Conservation (phyloP, 345 rosid genomes). For the Heritiera littoralis region DNA sequence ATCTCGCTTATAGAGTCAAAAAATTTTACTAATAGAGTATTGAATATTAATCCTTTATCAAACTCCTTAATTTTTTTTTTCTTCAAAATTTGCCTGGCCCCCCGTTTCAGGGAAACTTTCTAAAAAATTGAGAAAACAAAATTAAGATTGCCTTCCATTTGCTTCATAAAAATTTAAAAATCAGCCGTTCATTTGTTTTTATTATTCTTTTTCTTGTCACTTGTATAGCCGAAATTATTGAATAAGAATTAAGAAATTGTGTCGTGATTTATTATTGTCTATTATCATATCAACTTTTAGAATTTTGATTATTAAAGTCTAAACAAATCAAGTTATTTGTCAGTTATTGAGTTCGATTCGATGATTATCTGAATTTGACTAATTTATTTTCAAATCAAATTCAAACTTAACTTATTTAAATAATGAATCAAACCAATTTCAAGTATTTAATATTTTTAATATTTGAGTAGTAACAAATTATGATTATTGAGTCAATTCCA, state of each 20-base stretch:
- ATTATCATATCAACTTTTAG: background rate
- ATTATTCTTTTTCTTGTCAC: background rate
- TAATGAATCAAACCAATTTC: too few relatives aligned
- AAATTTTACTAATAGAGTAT: too few relatives aligned
- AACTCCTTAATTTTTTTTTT: background rate
- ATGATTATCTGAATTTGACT: too few relatives aligned
- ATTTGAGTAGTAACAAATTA: too few relatives aligned
- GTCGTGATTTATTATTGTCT: background rate
- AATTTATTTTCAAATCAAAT: too few relatives aligned
- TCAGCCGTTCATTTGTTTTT: background rate
- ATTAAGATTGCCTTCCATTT: background rate
- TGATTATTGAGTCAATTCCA: too few relatives aligned
- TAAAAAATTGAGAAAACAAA: background rate
- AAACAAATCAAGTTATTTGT: too few relatives aligned
- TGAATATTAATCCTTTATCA: background rate
- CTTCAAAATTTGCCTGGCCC: background rate
- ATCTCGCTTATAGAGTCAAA: too few relatives aligned
- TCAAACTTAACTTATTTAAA: too few relatives aligned
- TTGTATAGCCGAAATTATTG: slow-evolving; percentile 14
- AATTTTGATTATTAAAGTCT: background rate
- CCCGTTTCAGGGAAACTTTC: slow-evolving; percentile 9
- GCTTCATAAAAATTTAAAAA: background rate
- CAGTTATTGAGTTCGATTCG: too few relatives aligned
- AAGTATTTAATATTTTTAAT: too few relatives aligned
- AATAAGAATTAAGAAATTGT: background rate